Evolutionary conservation across 1,284 basidiomycete species (phyloP).

Genomic region (Ustilago xerochloae): DNA sequence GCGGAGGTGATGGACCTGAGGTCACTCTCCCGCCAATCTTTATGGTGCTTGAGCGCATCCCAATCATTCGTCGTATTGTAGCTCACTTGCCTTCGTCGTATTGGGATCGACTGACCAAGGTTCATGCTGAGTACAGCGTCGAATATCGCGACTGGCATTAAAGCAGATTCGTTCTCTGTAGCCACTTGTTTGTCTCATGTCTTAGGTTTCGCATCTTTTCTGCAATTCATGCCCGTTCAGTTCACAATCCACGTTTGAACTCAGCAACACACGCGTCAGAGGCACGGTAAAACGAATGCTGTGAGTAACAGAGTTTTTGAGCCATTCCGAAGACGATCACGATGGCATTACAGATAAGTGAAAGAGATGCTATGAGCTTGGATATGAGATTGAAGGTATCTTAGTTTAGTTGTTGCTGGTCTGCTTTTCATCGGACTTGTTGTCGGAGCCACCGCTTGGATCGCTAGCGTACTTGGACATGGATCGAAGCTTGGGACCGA

Average conservation of each 20-base stretch:
- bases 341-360: background rate
- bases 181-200: background rate
- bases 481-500: conserved; percentile 51
- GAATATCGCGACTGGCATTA: conserved; percentile 26
- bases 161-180: background rate
- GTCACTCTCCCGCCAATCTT: conserved; percentile 28
- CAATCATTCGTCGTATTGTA: conserved; percentile 24
- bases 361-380: background rate
- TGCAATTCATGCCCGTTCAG: conserved; percentile 3
- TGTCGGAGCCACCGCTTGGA: background rate
- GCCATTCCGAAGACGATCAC: background rate
- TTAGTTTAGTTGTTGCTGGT: background rate
- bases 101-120: conserved; percentile 42
- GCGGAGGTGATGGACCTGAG: conserved; percentile 32
- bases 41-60: conserved; percentile 22
- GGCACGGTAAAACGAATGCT: no score
- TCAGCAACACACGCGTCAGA: no score
- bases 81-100: conserved; percentile 42
- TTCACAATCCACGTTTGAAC: no score
- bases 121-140: conserved; percentile 24
- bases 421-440: conserved; percentile 5
- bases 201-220: background rate
- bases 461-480: conserved; percentile 47
- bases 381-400: background rate
- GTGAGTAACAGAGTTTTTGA: no score